phyloP scores from a whole-genome alignment of 352 stramenopile species.

The Phytophthora pistaciae region DNA sequence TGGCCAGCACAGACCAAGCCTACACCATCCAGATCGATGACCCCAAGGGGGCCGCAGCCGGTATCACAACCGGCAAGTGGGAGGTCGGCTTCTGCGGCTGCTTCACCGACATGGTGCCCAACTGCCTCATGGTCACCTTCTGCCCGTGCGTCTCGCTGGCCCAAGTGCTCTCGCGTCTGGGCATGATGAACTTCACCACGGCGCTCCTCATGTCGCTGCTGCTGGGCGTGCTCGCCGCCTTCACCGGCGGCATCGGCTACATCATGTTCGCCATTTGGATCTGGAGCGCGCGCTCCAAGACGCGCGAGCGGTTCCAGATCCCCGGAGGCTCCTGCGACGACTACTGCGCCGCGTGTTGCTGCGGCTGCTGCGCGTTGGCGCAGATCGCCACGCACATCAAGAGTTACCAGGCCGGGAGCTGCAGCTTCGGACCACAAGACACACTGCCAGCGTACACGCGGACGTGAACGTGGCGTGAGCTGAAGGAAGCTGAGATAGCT shows the following conservation, averaged over 20 bases:
- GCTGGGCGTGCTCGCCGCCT: conserved; percentile 15
- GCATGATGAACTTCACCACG: background rate
- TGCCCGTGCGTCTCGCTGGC: conserved; percentile 39
- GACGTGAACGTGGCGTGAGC: background rate
- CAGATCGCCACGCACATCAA: conserved; percentile 56
- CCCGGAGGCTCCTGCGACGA: conserved; percentile 13
- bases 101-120: conserved; percentile 40
- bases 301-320: conserved; percentile 24
- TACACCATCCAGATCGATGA: conserved; percentile 31
- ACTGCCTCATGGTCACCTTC: conserved; percentile 42
- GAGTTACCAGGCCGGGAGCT: conserved; percentile 48
- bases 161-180: conserved; percentile 1
- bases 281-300: conserved; percentile 8
- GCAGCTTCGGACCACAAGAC: conserved; percentile 34
- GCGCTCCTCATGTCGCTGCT: conserved; percentile 6
- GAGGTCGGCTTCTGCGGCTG: conserved; percentile 30
- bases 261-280: conserved; percentile 22
- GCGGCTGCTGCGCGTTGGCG: conserved; percentile 39
- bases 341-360: conserved; percentile 27
- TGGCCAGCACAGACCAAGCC: background rate
- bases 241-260: conserved; percentile 12
- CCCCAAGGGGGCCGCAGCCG: conserved; percentile 1
- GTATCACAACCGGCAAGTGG: conserved; percentile 4
- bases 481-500: background rate
- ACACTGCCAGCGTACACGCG: conserved; percentile 26